Conservation (phyloP, 768 basidiomycete species). For the Leccinum truebloodii region DNA sequence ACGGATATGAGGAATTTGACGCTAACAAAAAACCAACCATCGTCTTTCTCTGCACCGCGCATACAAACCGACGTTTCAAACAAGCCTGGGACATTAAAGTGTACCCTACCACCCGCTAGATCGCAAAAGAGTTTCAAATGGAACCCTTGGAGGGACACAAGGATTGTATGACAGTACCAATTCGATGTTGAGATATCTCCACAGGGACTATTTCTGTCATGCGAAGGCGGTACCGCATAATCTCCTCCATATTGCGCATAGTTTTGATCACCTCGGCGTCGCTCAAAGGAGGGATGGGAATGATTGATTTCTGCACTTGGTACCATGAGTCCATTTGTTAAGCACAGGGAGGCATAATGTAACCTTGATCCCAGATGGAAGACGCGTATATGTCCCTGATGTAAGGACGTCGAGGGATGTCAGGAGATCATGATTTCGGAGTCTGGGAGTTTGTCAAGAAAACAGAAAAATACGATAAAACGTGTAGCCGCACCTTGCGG, state of each 20-base stretch:
- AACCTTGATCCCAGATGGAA: conserved; percentile 83
- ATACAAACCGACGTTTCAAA: conserved; percentile 78
- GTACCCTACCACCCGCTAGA: conserved; percentile 74
- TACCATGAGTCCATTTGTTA: conserved; percentile 23
- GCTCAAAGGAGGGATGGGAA: conserved; percentile 65
- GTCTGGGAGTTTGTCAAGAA: conserved; percentile 41
- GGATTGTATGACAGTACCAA: conserved; percentile 46
- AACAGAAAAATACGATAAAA: neutral
- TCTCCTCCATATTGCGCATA: conserved; percentile 70
- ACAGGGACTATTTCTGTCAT: conserved; percentile 79
- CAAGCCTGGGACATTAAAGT: conserved; percentile 69
- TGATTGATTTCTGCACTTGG: conserved; percentile 59
- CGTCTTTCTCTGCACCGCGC: conserved; percentile 63
- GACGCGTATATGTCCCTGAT: conserved; percentile 79
- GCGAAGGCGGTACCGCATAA: conserved; percentile 76
- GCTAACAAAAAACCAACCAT: conserved; percentile 85
- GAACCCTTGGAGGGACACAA: conserved; percentile 12
- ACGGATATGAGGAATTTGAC: conserved; percentile 75
- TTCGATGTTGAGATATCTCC: conserved; percentile 73
- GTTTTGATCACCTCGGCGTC: conserved; percentile 67
- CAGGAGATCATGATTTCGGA: conserved; percentile 91
- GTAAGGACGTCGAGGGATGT: conserved; percentile 90
- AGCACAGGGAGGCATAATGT: conserved; percentile 17
- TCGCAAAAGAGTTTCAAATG: conserved; percentile 22
- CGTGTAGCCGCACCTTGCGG: conserved; percentile 60